Percentiles rank a stretch among this genome's conserved stretches.
Evolutionary conservation across 1,284 basidiomycete genomes (phyloP).

Genomic region (Austroboletus novae-zelandiae): DNA sequence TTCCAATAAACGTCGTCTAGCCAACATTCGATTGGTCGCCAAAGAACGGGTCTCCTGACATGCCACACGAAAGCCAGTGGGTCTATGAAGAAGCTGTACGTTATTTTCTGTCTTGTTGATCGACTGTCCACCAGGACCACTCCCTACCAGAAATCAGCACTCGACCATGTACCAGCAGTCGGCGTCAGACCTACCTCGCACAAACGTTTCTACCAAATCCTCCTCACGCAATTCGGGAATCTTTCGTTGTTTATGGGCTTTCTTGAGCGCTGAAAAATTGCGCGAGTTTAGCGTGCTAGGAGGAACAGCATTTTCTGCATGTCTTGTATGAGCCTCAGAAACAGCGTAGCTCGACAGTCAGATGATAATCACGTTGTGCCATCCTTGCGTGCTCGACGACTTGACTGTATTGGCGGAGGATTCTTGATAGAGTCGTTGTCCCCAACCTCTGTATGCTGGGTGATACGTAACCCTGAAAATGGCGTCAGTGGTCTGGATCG

Average conservation of each 20-base stretch:
- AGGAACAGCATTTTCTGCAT: slow-evolving; percentile 43
- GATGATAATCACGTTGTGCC: slow-evolving; percentile 33
- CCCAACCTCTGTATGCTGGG: slow-evolving; percentile 70
- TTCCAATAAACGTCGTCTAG: slow-evolving; percentile 63
- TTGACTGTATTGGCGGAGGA: slow-evolving; percentile 42
- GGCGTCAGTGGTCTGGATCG: slow-evolving; percentile 1
- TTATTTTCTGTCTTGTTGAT: slow-evolving; percentile 85
- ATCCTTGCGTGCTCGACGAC: slow-evolving; percentile 43
- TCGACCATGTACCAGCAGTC: neutral
- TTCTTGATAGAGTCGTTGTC: slow-evolving; percentile 69
- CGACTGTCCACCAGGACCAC: slow-evolving; percentile 82
- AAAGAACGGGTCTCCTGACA: slow-evolving; percentile 81
- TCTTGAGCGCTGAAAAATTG: slow-evolving; percentile 68
- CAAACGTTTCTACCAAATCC: slow-evolving; percentile 75
- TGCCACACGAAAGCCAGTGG: slow-evolving; percentile 70
- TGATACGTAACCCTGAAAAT: slow-evolving; percentile 57
- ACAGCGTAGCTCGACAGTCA: slow-evolving; percentile 11
- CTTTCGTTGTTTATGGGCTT: slow-evolving; percentile 56
- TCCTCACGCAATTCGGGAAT: slow-evolving; percentile 67
- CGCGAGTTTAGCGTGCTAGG: slow-evolving; percentile 31
- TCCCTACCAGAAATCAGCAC: slow-evolving; percentile 44
- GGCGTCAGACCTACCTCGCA: slow-evolving; percentile 53
- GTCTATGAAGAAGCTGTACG: slow-evolving; percentile 76
- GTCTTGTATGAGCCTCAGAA: slow-evolving; percentile 35
- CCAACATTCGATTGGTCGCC: slow-evolving; percentile 63